These are phyloP conservation scores for Ramaria sp. DNA, from an alignment of 768 basidiomycete species.

Conservation along the genomic window DNA sequence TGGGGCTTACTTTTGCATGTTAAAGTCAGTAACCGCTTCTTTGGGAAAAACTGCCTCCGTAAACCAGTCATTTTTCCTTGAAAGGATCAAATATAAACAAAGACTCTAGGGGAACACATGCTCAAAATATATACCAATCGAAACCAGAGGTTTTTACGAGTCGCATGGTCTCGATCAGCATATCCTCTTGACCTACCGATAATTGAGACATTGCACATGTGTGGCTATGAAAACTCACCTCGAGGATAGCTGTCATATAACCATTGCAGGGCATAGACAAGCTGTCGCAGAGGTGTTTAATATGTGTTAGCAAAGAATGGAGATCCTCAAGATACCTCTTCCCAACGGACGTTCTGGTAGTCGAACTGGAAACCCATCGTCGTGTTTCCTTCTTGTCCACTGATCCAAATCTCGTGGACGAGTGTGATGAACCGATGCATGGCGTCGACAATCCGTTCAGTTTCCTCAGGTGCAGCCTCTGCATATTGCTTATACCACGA, in stretches of 20 bases:
- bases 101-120: not conserved
- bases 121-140: not conserved
- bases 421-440: constrained; percentile 5
- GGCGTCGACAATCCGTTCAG: not conserved
- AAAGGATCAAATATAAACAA: not conserved
- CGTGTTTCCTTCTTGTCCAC: not conserved
- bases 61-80: not conserved
- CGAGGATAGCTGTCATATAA: not conserved
- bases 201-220: not conserved
- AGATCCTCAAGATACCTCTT: not conserved
- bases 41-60: not conserved
- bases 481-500: constrained; percentile 3
- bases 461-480: constrained; percentile 3
- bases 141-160: not conserved
- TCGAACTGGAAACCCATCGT: not conserved
- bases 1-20: not conserved
- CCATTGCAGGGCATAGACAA: not conserved
- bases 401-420: not conserved
- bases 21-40: not conserved
- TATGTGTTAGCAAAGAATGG: not conserved
- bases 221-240: not conserved
- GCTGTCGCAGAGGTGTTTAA: not conserved
- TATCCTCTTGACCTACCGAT: not conserved
- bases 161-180: not conserved
- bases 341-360: not conserved